Percentiles rank a stretch among this genome's conserved stretches.
Evolutionary conservation across 23 red algal genomes (phyloP).

Genomic region (Cyanidioschyzon merolae): DNA sequence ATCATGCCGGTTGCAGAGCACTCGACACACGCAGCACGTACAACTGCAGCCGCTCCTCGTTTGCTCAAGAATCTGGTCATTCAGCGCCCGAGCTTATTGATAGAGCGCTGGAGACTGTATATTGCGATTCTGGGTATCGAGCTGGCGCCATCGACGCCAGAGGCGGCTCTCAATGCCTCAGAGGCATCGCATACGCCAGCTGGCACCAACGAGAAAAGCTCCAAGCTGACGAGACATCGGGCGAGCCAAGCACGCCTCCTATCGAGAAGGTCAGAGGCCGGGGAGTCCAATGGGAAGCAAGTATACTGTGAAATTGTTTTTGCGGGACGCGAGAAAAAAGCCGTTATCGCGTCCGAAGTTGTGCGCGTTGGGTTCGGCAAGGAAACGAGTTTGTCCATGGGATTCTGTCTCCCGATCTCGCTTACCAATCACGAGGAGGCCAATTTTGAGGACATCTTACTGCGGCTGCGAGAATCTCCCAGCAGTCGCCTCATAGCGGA

Average conservation of each 20-base stretch:
- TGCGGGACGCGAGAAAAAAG: not conserved
- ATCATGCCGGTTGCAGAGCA: not conserved
- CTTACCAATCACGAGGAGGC: not conserved
- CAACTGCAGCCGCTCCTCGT: not conserved
- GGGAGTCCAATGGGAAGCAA: too few species aligned
- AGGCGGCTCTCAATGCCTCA: too few species aligned
- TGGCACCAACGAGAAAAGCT: too few species aligned
- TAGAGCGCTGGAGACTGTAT: not conserved
- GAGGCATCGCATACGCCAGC: too few species aligned
- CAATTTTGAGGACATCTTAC: not conserved
- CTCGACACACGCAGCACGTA: not conserved
- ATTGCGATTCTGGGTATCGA: not conserved
- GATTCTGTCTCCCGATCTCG: not conserved
- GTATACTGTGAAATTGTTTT: not conserved
- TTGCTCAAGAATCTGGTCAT: conserved; percentile 1
- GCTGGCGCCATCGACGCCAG: not conserved
- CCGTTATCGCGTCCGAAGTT: not conserved
- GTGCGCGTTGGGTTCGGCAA: not conserved
- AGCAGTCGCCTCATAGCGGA: not conserved
- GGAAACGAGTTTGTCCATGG: not conserved
- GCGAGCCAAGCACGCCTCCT: too few species aligned
- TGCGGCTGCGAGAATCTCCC: not conserved
- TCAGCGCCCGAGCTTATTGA: not conserved
- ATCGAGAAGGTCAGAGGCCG: too few species aligned
- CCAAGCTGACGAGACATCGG: too few species aligned